Evolutionary conservation across 1,284 basidiomycete species (phyloP), one percentile per base, ranked within the genome.

Genomic region (Irpex lacteus): DNA sequence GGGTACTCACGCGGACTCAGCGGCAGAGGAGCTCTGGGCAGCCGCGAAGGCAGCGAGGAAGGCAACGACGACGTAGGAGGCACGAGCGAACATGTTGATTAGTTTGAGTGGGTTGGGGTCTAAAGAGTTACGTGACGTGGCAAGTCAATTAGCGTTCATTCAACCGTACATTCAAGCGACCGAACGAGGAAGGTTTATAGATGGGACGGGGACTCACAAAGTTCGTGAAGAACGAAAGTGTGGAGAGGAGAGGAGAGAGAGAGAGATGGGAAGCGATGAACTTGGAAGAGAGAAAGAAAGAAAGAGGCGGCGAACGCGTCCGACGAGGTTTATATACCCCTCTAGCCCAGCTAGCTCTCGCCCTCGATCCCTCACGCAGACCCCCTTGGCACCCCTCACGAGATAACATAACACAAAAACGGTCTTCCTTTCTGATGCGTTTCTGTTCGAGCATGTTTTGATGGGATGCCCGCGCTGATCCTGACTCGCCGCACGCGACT

Each of bases 1-100:
- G 85, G 87, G 26, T 78, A 47, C 40, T 11, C n/a, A 47, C 40
- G 40, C 40, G 40, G 40, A 47, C 40, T 47, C 40, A 13, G 40
- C 11, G 40, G 40, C 40, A 5, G 40, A 47, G 40, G 40, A 47
- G 50, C 50, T 53, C 50, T 53, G 50, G 19, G 50, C 50, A 53
- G 50, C 50, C 18, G 21, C 50, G 50, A 53, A 53, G 50, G 50
- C n/a, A 26, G 50, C 50, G 18, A 53, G 21, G 50, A 53, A 19
- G 50, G 50, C 50, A 19, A 53, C 50, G 50, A 53, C n/a, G 50
- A 53, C 13, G 50, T 53, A 53, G 21, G 50, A 53, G 21, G 50
- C 50, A 53, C 21, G n/a, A 19, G 50, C 21, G 50, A 53, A 53
- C 50, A 53, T 18, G 21, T 13, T 26, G 21, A 53, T 18, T 18